Base-by-base conservation (phyloP, 805 yeast species). In the Metschnikowia kunwiensis region DNA sequence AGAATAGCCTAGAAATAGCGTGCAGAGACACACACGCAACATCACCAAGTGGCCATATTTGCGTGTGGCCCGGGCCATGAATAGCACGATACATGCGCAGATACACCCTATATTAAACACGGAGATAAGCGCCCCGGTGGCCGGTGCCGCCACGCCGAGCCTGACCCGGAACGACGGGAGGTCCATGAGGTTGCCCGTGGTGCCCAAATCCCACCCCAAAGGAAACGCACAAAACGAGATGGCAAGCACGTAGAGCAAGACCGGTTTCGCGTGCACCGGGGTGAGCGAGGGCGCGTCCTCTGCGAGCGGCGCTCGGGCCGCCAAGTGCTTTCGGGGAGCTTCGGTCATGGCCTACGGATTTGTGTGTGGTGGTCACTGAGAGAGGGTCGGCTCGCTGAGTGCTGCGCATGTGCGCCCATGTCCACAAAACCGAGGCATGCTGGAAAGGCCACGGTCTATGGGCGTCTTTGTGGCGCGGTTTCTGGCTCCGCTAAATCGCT, bases 181-280 rank as follows among this genome's bases (percentile, higher is more conserved):
- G 17, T 31, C 39, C 31, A 43, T 41, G 15, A 36, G 27, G 27
- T 36, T 31, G 12, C 46, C 44, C 4, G 44, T 32, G 28, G 46
- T 32, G n/a, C 42, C 46, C 40, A 43, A 20, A 24, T 40, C 46
- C 44, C 43, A 43, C 2, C 44, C 44, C 12, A 40, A 24, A 10
- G 44, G 44, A 18, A 43, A 30, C 6, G 44, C 43, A 23, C 44
- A 36, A 9, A 40, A 28, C 12, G 34, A 24, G 17, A 36, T 12
- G 17, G 12, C 15, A 18, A 34, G 29, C 9, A 42, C 34, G 17
- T 42, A 34, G 2, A 8, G 24, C 7, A 31, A 24, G 31, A 30
- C 31, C 19, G 41, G 36, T 24, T 27, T 27, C 11, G 33, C 9
- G 7, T 24, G 14, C 12, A 37, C 6, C 5, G 30, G 6, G 5